Conservation (phyloP, 1,284 basidiomycete species). For the Takashimella tepidaria region DNA sequence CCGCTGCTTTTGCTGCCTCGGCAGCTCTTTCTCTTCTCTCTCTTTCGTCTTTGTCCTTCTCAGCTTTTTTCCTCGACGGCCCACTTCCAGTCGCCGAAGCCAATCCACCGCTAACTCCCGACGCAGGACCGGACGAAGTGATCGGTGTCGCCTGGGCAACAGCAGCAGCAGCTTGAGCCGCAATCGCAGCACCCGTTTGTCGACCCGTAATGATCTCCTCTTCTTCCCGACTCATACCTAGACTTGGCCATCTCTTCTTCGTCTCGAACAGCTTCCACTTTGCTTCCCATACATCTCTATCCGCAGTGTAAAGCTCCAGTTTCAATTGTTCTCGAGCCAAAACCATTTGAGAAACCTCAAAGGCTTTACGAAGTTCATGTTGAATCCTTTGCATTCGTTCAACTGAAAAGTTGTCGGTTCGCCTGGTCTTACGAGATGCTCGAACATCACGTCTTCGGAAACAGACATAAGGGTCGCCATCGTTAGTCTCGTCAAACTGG, state of each 20-base stretch:
- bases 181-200: conserved; percentile 58
- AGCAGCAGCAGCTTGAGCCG: conserved; percentile 37
- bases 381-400: conserved; percentile 81
- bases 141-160: conserved; percentile 15
- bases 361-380: conserved; percentile 64
- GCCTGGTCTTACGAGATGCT: conserved; percentile 86
- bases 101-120: conserved; percentile 10
- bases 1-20: conserved; percentile 26
- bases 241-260: conserved; percentile 66
- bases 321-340: conserved; percentile 71
- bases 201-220: conserved; percentile 56
- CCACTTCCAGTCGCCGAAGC: conserved; percentile 1
- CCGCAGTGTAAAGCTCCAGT: conserved; percentile 58
- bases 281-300: conserved; percentile 69
- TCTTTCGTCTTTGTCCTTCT: conserved; percentile 39
- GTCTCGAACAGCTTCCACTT: conserved; percentile 70
- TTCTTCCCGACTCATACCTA: conserved; percentile 72
- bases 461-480: conserved; percentile 95
- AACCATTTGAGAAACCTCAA: conserved; percentile 67
- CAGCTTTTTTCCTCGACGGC: conserved; percentile 21
- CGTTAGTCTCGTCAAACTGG: conserved; percentile 86
- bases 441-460: conserved; percentile 96
- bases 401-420: conserved; percentile 78
- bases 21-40: conserved; percentile 37
- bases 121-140: conserved; percentile 7